A percentile compares a stretch with the other conserved stretches of the same genome.
phyloP scores from a whole-genome alignment of 2,329 filamentous ascomycete genomes.

The Plenodomus tracheiphilus region DNA sequence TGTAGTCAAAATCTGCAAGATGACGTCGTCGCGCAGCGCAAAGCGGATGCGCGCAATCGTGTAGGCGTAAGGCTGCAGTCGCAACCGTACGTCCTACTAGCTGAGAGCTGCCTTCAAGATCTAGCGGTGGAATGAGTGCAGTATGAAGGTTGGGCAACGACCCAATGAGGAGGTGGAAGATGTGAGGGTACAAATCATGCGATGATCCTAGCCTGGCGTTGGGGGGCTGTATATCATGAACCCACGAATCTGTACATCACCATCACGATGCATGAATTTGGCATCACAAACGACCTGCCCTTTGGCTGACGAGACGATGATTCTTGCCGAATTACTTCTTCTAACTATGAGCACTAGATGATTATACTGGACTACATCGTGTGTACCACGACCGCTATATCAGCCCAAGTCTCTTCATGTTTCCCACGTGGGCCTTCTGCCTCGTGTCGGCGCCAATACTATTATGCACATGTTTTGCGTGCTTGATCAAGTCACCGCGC shows the following conservation, averaged over 20 bases:
- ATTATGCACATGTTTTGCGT: slow-evolving; percentile 23
- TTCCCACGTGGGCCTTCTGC: slow-evolving; percentile 29
- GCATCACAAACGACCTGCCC: not conserved
- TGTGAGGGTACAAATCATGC: no score
- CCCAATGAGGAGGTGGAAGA: no score
- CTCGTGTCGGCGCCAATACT: slow-evolving; percentile 19
- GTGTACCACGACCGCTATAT: slow-evolving; percentile 12
- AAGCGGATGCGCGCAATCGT: not conserved
- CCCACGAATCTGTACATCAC: no score
- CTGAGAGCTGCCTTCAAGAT: not conserved
- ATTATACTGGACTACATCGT: not conserved
- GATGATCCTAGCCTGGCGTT: not conserved
- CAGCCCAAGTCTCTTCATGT: slow-evolving; percentile 35
- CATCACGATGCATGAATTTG: not conserved
- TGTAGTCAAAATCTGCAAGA: not conserved
- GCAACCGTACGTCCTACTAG: not conserved
- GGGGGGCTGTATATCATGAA: not conserved
- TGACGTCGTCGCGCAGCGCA: not conserved
- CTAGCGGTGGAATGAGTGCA: no score
- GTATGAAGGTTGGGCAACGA: no score
- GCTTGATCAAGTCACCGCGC: slow-evolving; percentile 34
- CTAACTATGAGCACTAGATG: no score
- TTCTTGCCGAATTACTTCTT: no score
- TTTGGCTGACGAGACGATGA: no score
- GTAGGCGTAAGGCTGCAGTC: not conserved